phyloP scores from a whole-genome alignment of 352 stramenopile species.

The Phytopythium ostracodes region DNA sequence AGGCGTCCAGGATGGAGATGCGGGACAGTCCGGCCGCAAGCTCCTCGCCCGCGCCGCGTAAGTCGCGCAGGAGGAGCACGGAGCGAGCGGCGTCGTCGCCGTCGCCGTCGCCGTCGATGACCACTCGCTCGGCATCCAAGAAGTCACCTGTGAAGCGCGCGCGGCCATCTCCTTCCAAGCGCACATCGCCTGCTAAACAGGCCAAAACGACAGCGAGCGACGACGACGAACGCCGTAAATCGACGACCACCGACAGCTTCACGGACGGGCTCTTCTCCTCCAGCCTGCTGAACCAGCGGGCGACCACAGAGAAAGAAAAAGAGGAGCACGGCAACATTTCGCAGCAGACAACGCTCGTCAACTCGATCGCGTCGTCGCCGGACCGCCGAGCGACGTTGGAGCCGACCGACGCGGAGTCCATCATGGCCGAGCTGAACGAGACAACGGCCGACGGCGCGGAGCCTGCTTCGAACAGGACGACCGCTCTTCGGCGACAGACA shows the following conservation, averaged over 20 bases:
- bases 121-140: background rate
- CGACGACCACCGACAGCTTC: conserved; percentile 36
- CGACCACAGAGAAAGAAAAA: conserved; percentile 14
- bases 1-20: conserved; percentile 1
- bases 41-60: conserved; percentile 9
- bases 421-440: conserved; percentile 34
- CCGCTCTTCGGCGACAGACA: background rate
- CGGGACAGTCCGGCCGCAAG: conserved; percentile 8
- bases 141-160: conserved; percentile 11
- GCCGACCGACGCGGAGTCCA: conserved; percentile 32
- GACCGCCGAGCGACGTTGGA: conserved; percentile 48
- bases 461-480: conserved; percentile 3
- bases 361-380: conserved; percentile 5
- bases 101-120: background rate
- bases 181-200: conserved; percentile 3
- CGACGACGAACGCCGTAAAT: conserved; percentile 6
- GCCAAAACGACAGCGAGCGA: background rate
- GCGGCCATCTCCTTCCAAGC: conserved; percentile 11
- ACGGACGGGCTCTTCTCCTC: conserved; percentile 46
- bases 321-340: conserved; percentile 3
- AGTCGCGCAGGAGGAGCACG: conserved; percentile 11
- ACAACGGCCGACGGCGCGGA: conserved; percentile 2
- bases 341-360: conserved; percentile 6
- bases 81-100: conserved; percentile 3
- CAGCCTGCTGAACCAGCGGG: conserved; percentile 31